Evolutionary conservation across 352 stramenopile genomes (phyloP), one percentile per base, ranked within the genome.

Genomic region (Albugo candida): DNA sequence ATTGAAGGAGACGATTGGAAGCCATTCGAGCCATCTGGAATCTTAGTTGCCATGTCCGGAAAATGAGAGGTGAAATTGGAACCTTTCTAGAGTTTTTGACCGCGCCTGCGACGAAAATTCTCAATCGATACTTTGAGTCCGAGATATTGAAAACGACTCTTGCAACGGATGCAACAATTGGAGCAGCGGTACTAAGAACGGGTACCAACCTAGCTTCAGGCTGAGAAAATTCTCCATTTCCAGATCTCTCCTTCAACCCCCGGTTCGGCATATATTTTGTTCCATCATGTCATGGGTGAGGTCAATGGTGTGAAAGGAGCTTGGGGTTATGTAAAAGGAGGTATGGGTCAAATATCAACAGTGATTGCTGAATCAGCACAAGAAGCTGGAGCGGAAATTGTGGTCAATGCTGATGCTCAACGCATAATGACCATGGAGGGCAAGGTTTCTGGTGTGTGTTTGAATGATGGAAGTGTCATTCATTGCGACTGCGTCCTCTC

Each of bases 271-370:
- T 95, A 95, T 51, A 91, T 95, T 40, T 54, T 95, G 16, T 82
- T 95, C 19, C 83, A 95, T 41, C 83, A 94, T 48, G 84, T 94
- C 17, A 94, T 95, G 83, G 83, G 83, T 16, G 83, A 94, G 63
- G 74, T 87, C 14, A 83, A 87, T 37, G 81, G 81, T 16, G 53
- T 85, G 11, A 89, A 91, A 41, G 82, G 82, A 13, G 76, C 78
- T 42, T 95, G 83, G 83, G 77, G 79, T 0, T 84, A 95, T 44
- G 80, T 95, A 19, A 78, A 86, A 54, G 83, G 83, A 6, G 83
- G 83, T 5, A 95, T 95, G 83, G 83, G 83, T 10, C 55, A 58
- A 0, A 71, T 95, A 36, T 83, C 67, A 1, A 54, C 88, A 21
- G 69, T 77, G 1, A 59, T 95, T 10, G 52, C 60, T 16, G 66